Evolutionary conservation across 257 asterid genomes (phyloP), one percentile per base, ranked within the genome.

Genomic region (Ilex aquifolium): DNA sequence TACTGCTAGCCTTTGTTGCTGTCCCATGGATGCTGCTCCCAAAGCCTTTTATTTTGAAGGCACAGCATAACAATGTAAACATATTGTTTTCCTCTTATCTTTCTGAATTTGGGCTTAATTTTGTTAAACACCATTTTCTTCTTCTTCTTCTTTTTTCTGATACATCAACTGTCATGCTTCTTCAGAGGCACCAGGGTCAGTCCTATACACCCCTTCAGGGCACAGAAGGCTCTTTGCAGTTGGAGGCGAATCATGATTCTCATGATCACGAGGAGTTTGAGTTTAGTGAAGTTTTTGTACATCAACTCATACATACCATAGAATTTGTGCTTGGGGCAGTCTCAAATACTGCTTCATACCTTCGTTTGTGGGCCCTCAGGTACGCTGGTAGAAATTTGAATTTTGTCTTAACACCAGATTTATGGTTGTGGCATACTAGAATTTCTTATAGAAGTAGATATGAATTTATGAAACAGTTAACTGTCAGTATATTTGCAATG

Each of bases 351-450:
- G 99, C 99, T 74, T 93, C 97, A 11, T 93, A 93, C 82, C 99
- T 93, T 72, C 99, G 97, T 71, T 75, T 93, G 70, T 93, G 99
- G 99, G 99, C 99, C 60, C 97, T 93, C 74, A 93, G 99, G 99
- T 93, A 79, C 64, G 53, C 62, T 66, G 61, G 62, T 32, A 57
- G 68, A 49, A 53, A 49, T 59, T 70, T 56, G 62, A 60, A 44
- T 59, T 58, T 55, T 7, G 54, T 68, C 65, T 44, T 57, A 49
- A 49, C 54, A 6, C 54, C 17, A 49, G 14, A 11, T 4, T 49
- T 49, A 11, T 49, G 54, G 54, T 49, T 4, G 14, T 4, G 14
- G 7, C 8, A 36, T 36, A 8, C 42, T 36, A 36, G 8, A 36
- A 36, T 8, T 36, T 36, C 8, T 36, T 8, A 36, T 36, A 36